phyloP scores from a whole-genome alignment of 257 asterid species.

The Plectranthus barbatus region DNA sequence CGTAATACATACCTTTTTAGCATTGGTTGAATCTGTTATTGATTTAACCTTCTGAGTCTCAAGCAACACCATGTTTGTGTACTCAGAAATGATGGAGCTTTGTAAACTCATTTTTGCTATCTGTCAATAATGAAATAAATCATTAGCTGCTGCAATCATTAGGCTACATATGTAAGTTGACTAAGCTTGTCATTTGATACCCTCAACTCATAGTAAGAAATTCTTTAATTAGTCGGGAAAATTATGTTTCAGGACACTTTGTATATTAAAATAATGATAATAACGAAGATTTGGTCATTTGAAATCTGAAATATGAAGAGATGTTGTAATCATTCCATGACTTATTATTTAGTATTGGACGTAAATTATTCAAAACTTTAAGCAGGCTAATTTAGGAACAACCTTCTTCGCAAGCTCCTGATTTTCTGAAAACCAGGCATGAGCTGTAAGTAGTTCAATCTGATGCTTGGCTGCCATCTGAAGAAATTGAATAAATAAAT shows the following conservation, averaged over 20 bases:
- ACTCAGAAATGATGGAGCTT: constrained; percentile 53
- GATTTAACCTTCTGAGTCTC: constrained; percentile 36
- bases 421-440: constrained; percentile 71
- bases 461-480: constrained; percentile 71
- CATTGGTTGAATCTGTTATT: constrained; percentile 23
- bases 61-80: constrained; percentile 48
- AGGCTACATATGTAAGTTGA: too few relatives aligned
- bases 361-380: too few relatives aligned
- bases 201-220: background rate
- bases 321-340: background rate
- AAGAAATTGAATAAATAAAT: background rate
- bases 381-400: background rate
- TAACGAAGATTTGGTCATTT: background rate
- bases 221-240: background rate
- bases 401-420: constrained; percentile 74
- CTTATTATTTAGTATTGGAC: background rate
- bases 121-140: constrained; percentile 28
- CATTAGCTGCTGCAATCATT: background rate
- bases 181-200: too few relatives aligned
- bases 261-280: too few relatives aligned
- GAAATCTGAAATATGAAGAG: too few relatives aligned
- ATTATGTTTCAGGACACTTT: background rate
- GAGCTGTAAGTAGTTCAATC: constrained; percentile 67
- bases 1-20: constrained; percentile 34
- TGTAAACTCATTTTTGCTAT: constrained; percentile 62